Conservation (phyloP, 2,329 filamentous ascomycete genomes). For the Ascochyta rabiei region DNA sequence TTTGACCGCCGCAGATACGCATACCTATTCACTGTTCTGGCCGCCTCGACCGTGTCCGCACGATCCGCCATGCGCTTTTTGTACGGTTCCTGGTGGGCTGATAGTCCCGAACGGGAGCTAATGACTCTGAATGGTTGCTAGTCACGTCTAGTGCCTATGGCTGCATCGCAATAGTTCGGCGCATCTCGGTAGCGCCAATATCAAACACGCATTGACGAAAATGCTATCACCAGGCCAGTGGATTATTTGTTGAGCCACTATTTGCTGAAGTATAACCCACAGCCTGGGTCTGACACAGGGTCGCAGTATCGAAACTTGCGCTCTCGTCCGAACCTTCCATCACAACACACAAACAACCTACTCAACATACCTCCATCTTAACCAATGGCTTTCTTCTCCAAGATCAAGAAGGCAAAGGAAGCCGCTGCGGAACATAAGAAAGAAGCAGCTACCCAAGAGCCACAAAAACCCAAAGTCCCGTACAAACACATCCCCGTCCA, state of each 20-base stretch:
- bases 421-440: conserved; percentile 35
- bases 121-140: conserved; percentile 6
- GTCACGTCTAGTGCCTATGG: conserved; percentile 13
- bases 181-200: conserved; percentile 11
- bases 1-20: background rate
- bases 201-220: conserved; percentile 19
- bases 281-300: background rate
- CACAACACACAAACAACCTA: background rate
- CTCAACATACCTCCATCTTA: background rate
- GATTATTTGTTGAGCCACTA: conserved; percentile 16
- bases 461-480: conserved; percentile 25
- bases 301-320: background rate
- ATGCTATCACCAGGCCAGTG: conserved; percentile 12
- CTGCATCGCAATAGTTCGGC: conserved; percentile 19
- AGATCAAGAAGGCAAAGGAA: conserved; percentile 40
- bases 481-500: conserved; percentile 37
- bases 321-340: background rate
- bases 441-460: conserved; percentile 17
- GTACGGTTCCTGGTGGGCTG: conserved; percentile 13
- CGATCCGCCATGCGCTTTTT: conserved; percentile 1
- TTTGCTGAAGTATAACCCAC: conserved; percentile 10
- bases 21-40: conserved; percentile 9
- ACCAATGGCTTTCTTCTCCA: conserved; percentile 42
- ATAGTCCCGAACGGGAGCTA: conserved; percentile 17
- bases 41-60: conserved; percentile 4